Percentiles rank a stretch among this genome's conserved stretches.
These are phyloP conservation scores for Kodamaea lidongshanica DNA, from an alignment of 805 yeast species.

Conservation along the genomic window DNA sequence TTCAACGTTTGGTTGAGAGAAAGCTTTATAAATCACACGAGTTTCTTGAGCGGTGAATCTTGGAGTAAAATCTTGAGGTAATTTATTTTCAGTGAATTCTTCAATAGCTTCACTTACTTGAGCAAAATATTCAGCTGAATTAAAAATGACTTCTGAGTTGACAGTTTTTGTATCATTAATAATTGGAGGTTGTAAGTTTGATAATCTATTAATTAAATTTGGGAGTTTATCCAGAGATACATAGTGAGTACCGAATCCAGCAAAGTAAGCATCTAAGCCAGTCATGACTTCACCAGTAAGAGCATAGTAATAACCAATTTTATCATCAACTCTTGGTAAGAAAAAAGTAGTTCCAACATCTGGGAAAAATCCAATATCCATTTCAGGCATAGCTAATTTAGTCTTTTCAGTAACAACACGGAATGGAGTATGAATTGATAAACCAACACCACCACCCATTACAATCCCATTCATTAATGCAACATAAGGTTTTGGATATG, in stretches of 20 bases:
- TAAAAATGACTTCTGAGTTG: constrained; percentile 16
- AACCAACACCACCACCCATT: constrained; percentile 98
- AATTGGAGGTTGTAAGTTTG: constrained; percentile 48
- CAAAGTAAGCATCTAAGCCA: constrained; percentile 75
- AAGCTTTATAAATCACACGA: constrained; percentile 61
- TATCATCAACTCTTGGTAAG: constrained; percentile 73
- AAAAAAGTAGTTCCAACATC: constrained; percentile 95
- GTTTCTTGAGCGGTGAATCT: constrained; percentile 53
- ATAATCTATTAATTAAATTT: constrained; percentile 58
- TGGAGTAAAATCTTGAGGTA: constrained; percentile 59
- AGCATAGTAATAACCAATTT: constrained; percentile 79
- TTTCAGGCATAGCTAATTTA: constrained; percentile 94
- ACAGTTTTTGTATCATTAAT: constrained; percentile 25
- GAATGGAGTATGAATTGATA: constrained; percentile 85
- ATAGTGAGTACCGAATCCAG: constrained; percentile 89
- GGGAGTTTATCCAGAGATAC: constrained; percentile 61
- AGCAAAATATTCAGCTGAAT: constrained; percentile 39
- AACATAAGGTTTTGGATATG: constrained; percentile 84
- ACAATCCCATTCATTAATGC: constrained; percentile 85
- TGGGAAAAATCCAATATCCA: constrained; percentile 92
- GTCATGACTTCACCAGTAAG: constrained; percentile 73
- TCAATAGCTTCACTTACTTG: constrained; percentile 69
- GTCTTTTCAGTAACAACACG: constrained; percentile 91
- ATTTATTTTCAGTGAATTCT: constrained; percentile 60
- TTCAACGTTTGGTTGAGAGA: constrained; percentile 48